phyloP scores from a whole-genome alignment of 495 filamentous ascomycete genomes.

The Penicillium waksmanii region DNA sequence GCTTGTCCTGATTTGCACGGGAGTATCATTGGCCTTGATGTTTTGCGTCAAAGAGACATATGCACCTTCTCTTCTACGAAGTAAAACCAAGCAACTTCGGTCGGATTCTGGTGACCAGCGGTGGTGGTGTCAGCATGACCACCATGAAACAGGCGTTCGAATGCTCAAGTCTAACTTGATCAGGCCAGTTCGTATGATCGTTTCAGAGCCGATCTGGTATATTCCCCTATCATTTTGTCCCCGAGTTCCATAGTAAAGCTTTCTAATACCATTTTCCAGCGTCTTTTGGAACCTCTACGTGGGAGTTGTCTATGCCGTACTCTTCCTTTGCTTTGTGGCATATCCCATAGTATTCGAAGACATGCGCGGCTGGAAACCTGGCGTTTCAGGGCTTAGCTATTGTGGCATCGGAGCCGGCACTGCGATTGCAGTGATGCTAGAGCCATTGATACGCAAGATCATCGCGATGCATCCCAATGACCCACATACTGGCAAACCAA shows the following conservation, averaged over 20 bases:
- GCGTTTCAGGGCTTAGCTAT: constrained; percentile 69
- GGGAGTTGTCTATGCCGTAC: constrained; percentile 65
- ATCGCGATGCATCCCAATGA: constrained; percentile 69
- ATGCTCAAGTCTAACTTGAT: constrained; percentile 62
- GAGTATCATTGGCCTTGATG: constrained; percentile 53
- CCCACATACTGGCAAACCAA: constrained; percentile 59
- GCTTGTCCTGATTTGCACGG: constrained; percentile 72
- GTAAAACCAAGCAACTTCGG: constrained; percentile 49
- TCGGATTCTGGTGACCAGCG: constrained; percentile 68
- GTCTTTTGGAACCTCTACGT: constrained; percentile 72
- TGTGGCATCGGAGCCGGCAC: constrained; percentile 75
- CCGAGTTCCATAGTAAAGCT: not conserved
- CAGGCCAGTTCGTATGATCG: constrained; percentile 67
- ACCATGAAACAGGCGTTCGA: constrained; percentile 28
- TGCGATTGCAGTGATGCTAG: constrained; percentile 60
- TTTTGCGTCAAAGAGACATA: constrained; percentile 67
- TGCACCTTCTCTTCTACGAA: constrained; percentile 65
- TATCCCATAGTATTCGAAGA: constrained; percentile 73
- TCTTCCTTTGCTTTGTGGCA: constrained; percentile 78
- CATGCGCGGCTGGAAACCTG: constrained; percentile 67
- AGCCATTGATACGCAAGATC: constrained; percentile 63
- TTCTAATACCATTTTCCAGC: constrained; percentile 39
- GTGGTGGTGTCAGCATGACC: constrained; percentile 71
- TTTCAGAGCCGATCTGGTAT: constrained; percentile 64
- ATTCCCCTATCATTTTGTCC: constrained; percentile 23